Base-by-base conservation (phyloP, 2,329 filamentous ascomycete species). In the Sporothrix schenckii region DNA sequence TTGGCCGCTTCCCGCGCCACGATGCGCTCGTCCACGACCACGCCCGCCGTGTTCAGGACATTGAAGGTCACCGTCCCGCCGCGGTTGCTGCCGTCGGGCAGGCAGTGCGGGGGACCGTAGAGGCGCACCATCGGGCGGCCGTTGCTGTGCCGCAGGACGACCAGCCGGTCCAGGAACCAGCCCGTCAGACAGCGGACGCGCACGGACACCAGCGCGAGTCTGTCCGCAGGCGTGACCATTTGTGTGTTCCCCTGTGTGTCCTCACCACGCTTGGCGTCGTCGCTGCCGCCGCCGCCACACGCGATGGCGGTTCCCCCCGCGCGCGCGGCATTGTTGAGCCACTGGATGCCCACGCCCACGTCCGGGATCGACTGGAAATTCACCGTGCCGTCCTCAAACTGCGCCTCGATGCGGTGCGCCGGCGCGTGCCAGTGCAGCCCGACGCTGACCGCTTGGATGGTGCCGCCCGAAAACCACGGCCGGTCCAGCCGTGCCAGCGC, bases 381-480 rank as follows among this genome's bases (percentile, higher is more conserved):
- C 3, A 80, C 69, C 3, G 81, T 82, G 41, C 80, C 81, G 56
- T 82, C 80, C 67, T 82, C 81, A 53, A 81, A 82, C 11, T 74
- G 78, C 6, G 77, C 77, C 24, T 77, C 76, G 7, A 75, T 75
- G 0, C 65, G 52, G 2, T 74, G 75, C 70, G 79, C 75, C 2
- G 72, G 61, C 13, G 66, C 66, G 61, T 81, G 77, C 78, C 80
- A 80, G 16, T 75, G 74, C 0, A 76, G 66, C 0, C 73, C 74
- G 6, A 80, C 78, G 4, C 77, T 76, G 0, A 75, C 80, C 0
- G 77, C 79, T 44, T 74, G 73, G 4, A 82, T 76, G 0, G 80
- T 81, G 6, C 81, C 81, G 11, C 81, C 81, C 0, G 78, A 73
- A 69, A 82, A 82, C 79, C 80, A 81, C 0, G 81, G 81, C 13